These are phyloP conservation scores for Mycosphaerella sp. DNA, from an alignment of 2,329 filamentous ascomycete genomes.

Conservation along the genomic window DNA sequence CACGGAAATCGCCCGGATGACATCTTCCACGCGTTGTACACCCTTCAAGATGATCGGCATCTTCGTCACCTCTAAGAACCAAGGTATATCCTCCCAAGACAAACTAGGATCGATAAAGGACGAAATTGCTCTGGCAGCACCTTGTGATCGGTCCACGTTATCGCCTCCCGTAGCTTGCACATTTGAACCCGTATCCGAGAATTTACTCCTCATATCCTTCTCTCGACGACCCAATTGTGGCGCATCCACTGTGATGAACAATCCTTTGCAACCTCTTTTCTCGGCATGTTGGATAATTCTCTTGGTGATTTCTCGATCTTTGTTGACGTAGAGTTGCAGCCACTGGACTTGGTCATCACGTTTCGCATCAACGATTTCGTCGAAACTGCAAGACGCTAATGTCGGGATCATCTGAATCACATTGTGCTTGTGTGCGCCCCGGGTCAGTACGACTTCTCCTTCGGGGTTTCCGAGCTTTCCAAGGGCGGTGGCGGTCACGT, in stretches of 20 bases:
- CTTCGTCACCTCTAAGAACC: constrained; percentile 72
- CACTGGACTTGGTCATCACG: constrained; percentile 81
- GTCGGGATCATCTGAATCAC: constrained; percentile 99
- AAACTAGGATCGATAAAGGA: constrained; percentile 95
- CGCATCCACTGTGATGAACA: constrained; percentile 98
- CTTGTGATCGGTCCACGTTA: constrained; percentile 77
- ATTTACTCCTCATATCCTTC: constrained; percentile 93
- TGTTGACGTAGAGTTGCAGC: constrained; percentile 86
- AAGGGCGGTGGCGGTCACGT: constrained; percentile 91
- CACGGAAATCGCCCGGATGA: constrained; percentile 68
- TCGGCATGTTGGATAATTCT: constrained; percentile 90
- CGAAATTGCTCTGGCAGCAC: constrained; percentile 88
- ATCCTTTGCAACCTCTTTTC: constrained; percentile 79
- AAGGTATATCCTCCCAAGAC: constrained; percentile 79
- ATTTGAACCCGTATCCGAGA: constrained; percentile 65
- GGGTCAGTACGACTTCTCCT: constrained; percentile 86
- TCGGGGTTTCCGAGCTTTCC: constrained; percentile 92
- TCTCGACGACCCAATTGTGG: constrained; percentile 90
- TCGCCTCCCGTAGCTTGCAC: constrained; percentile 66
- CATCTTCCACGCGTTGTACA: constrained; percentile 92
- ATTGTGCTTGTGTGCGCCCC: constrained; percentile 75
- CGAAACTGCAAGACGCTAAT: constrained; percentile 91
- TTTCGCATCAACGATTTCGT: constrained; percentile 87
- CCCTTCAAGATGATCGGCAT: constrained; percentile 98
- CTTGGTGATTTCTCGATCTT: constrained; percentile 83